Conservation (phyloP, 208 protist genomes). For the Angomonas deanei region DNA sequence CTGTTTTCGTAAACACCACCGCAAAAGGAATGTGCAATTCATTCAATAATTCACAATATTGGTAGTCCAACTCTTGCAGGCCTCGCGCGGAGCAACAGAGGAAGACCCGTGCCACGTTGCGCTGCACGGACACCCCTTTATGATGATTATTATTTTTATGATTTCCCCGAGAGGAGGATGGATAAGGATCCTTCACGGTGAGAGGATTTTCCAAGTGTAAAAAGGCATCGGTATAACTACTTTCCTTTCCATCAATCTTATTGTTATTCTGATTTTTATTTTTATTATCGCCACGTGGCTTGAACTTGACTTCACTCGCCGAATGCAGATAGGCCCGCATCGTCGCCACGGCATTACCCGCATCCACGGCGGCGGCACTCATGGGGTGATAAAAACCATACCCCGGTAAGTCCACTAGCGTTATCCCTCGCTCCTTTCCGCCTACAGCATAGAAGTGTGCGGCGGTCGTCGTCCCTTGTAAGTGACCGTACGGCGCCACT, state of each 20-base stretch:
- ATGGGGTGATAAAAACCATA: conserved; percentile 85
- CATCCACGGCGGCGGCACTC: conserved; percentile 47
- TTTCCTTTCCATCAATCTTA: neutral
- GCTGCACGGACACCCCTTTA: conserved; percentile 13
- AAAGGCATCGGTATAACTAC: neutral
- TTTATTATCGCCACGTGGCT: too few species aligned
- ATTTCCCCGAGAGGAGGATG: neutral
- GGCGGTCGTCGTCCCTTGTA: conserved; percentile 74
- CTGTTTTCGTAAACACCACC: conserved; percentile 86
- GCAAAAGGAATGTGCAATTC: conserved; percentile 58
- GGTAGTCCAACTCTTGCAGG: conserved; percentile 67
- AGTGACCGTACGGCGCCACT: conserved; percentile 74
- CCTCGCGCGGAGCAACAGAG: conserved; percentile 73
- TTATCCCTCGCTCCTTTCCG: conserved; percentile 16
- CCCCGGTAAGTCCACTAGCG: conserved; percentile 84
- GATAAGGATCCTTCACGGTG: neutral
- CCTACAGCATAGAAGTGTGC: conserved; percentile 80
- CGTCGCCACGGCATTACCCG: conserved; percentile 56
- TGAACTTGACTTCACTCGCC: too few species aligned
- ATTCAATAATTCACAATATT: conserved; percentile 72
- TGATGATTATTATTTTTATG: neutral
- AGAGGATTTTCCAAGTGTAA: neutral
- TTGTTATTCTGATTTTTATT: too few species aligned
- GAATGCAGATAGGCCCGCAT: conserved; percentile 63
- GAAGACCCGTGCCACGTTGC: conserved; percentile 73